Conservation (phyloP, 768 basidiomycete genomes). For the Trametes punicea region DNA sequence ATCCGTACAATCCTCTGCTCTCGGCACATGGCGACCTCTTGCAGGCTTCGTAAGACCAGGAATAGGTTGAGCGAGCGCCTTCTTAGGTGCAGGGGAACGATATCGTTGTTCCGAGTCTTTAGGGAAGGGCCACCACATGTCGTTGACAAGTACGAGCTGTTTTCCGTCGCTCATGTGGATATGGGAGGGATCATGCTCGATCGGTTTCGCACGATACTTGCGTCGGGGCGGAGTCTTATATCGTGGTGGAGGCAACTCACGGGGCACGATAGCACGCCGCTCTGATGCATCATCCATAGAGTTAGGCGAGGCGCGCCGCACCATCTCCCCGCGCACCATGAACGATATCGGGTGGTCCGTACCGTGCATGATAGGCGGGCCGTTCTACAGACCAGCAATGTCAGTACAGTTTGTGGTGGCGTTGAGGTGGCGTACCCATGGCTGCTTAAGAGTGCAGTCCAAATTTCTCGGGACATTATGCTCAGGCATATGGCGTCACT, state of each 20-base stretch:
- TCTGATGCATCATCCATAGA: background rate
- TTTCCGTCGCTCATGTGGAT: background rate
- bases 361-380: slow-evolving; percentile 13
- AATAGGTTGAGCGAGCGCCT: slow-evolving; percentile 27
- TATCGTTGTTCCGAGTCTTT: background rate
- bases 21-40: slow-evolving; percentile 48
- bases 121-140: slow-evolving; percentile 13
- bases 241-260: slow-evolving; percentile 4
- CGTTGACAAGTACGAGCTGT: background rate
- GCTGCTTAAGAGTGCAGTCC: background rate
- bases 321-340: slow-evolving; percentile 8
- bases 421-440: slow-evolving; percentile 5
- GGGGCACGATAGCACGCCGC: slow-evolving; percentile 5
- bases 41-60: slow-evolving; percentile 50
- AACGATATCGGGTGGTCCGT: slow-evolving; percentile 18
- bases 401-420: background rate
- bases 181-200: background rate
- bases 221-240: background rate
- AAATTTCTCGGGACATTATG: slow-evolving; percentile 7
- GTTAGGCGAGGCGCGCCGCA: background rate
- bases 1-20: slow-evolving; percentile 20
- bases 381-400: background rate
- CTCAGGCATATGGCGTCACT: background rate
- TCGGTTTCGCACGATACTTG: background rate
- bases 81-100: background rate